Percentiles rank a stretch among this genome's conserved stretches.
These are phyloP conservation scores for Fragaria ananassa DNA, from an alignment of 306 rosid species.

Conservation along the genomic window DNA sequence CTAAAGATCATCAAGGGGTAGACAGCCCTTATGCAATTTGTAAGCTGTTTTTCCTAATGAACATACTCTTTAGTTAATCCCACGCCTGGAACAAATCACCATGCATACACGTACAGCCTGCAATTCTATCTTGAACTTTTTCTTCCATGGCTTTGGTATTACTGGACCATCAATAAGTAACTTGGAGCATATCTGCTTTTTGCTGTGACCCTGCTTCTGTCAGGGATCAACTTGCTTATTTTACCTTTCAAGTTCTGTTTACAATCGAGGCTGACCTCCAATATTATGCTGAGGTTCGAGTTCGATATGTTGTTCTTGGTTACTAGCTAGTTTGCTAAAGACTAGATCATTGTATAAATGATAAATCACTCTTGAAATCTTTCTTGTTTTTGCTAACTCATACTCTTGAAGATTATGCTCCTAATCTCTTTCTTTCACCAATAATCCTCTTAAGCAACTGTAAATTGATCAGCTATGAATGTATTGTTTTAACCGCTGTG, in stretches of 20 bases:
- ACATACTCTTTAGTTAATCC: background rate
- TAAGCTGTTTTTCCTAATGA: background rate
- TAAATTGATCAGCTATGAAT: too few species aligned
- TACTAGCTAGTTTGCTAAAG: too few species aligned
- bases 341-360: background rate
- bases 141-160: background rate
- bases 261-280: background rate
- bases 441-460: too few species aligned
- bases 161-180: background rate
- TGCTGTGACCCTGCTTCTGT: background rate
- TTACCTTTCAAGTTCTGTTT: background rate
- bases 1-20: conserved; percentile 34
- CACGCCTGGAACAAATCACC: background rate
- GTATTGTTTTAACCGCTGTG: too few species aligned
- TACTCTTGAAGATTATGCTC: too few species aligned
- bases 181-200: background rate
- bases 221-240: background rate
- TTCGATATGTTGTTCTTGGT: background rate
- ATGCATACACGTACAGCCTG: background rate
- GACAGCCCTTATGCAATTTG: background rate
- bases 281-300: background rate
- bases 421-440: too few species aligned
- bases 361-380: too few species aligned
- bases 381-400: too few species aligned
- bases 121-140: background rate